A percentile compares a stretch with the other conserved stretches of the same genome.
phyloP scores from a whole-genome alignment of 208 protist genomes.

The Leishmania guyanensis region DNA sequence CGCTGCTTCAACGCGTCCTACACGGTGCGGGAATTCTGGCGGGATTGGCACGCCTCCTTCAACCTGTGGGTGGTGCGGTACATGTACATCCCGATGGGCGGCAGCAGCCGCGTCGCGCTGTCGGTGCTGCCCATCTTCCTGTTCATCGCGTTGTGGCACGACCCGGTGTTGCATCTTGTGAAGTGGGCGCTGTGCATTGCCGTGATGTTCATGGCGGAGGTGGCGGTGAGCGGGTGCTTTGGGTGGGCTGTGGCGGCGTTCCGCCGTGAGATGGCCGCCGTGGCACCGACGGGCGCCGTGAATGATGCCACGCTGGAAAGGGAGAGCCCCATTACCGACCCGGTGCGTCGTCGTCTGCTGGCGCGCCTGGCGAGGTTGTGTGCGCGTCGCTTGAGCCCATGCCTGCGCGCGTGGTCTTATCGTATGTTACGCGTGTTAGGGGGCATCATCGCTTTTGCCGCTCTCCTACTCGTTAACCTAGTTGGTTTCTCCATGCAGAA shows the following conservation, averaged over 20 bases:
- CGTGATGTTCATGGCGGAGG: conserved; percentile 59
- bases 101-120: conserved; percentile 44
- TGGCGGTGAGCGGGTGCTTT: conserved; percentile 37
- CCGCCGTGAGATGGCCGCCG: conserved; percentile 24
- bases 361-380: too few relatives aligned
- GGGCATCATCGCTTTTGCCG: conserved; percentile 38
- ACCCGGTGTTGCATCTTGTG: conserved; percentile 72
- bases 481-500: conserved; percentile 34
- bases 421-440: conserved; percentile 28
- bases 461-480: conserved; percentile 66
- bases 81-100: conserved; percentile 94
- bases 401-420: background rate
- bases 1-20: conserved; percentile 54
- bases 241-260: conserved; percentile 18
- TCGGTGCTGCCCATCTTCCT: conserved; percentile 91
- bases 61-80: conserved; percentile 95
- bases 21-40: conserved; percentile 89
- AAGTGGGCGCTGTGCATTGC: conserved; percentile 71
- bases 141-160: conserved; percentile 95
- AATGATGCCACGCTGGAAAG: too few relatives aligned
- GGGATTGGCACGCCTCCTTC: conserved; percentile 93
- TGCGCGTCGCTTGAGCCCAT: too few relatives aligned
- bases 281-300: background rate
- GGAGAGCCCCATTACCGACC: too few relatives aligned
- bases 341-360: too few relatives aligned